A percentile compares a stretch with the other conserved stretches of the same genome.
These are phyloP conservation scores for Aspergillus affinis DNA, from an alignment of 495 filamentous ascomycete species.

Conservation along the genomic window DNA sequence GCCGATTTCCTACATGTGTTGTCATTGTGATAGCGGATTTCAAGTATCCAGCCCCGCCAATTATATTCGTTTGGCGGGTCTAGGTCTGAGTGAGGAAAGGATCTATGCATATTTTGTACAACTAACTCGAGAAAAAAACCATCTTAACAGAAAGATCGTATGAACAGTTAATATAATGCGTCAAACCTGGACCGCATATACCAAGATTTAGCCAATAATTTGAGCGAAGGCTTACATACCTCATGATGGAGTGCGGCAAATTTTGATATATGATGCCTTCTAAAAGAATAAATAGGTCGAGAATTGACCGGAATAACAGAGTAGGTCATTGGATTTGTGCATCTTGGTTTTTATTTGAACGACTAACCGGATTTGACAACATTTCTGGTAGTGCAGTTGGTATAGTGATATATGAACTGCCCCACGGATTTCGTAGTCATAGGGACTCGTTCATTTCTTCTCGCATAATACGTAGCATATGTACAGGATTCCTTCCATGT, in stretches of 20 bases:
- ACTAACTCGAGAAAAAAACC: slow-evolving; percentile 51
- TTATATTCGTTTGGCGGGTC: slow-evolving; percentile 83
- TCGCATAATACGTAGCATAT: background rate
- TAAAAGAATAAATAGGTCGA: too few species aligned
- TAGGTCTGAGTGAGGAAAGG: slow-evolving; percentile 82
- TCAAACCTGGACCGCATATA: too few species aligned
- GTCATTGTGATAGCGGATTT: slow-evolving; percentile 55
- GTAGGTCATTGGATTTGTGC: too few species aligned
- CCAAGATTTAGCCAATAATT: too few species aligned
- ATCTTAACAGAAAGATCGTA: too few species aligned
- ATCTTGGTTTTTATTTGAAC: too few species aligned
- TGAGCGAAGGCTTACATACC: too few species aligned
- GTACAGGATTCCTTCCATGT: background rate
- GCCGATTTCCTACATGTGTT: slow-evolving; percentile 54
- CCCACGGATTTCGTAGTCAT: background rate
- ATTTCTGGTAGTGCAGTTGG: background rate
- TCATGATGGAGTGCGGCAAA: too few species aligned
- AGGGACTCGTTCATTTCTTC: background rate
- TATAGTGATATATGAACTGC: background rate
- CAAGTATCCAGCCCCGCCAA: slow-evolving; percentile 52
- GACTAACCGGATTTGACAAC: background rate
- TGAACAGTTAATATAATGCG: too few species aligned
- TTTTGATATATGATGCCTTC: too few species aligned
- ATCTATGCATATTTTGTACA: slow-evolving; percentile 43
- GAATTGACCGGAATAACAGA: too few species aligned